Percentiles rank a stretch among this genome's conserved stretches.
Evolutionary conservation across 257 asterid species (phyloP).

Genomic region (Voacanga thouarsii): DNA sequence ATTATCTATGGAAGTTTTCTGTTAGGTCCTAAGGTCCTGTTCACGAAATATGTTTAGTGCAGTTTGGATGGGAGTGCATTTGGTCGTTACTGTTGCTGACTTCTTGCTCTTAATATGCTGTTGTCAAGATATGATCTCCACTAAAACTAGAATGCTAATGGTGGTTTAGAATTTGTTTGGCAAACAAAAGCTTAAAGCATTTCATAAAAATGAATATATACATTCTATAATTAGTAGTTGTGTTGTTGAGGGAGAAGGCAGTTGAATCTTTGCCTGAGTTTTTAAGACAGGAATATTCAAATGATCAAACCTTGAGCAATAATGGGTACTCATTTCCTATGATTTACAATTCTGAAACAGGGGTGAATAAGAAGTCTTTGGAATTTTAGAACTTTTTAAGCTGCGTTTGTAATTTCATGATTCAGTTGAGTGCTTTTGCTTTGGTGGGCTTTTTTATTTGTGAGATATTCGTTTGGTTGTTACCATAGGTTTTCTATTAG

Average conservation of each 20-base stretch:
- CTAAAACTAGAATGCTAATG: neutral
- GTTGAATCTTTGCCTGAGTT: neutral
- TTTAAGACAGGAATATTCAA: neutral
- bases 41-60: neutral
- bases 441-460: neutral
- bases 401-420: neutral
- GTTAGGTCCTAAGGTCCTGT: neutral
- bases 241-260: neutral
- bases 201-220: neutral
- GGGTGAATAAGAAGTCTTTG: no score
- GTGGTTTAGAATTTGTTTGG: neutral
- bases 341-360: no score
- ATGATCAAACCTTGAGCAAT: neutral
- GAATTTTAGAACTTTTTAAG: no score
- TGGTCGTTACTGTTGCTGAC: no score
- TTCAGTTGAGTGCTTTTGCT: neutral
- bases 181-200: neutral
- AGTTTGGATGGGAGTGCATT: neutral
- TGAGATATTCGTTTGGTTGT: neutral
- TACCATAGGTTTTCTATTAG: neutral
- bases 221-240: neutral
- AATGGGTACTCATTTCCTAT: no score
- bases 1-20: neutral
- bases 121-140: neutral
- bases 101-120: neutral